Percentiles rank a stretch among this genome's conserved stretches.
phyloP scores from a whole-genome alignment of 768 basidiomycete genomes.

The Trametes villosa region DNA sequence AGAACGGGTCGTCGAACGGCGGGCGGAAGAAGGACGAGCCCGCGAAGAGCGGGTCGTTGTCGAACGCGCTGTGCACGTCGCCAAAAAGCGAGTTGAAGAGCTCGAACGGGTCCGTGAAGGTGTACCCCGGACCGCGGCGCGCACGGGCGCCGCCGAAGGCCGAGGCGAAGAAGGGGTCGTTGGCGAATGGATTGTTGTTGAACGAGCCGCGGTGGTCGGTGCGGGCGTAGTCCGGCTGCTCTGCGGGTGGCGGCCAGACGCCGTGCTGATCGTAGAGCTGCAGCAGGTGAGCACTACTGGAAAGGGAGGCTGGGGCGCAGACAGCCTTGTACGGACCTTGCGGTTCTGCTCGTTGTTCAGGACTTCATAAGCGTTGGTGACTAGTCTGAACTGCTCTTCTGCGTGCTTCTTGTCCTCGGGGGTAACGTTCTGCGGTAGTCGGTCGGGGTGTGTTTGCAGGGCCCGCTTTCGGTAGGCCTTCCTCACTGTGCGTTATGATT shows the following conservation, averaged over 20 bases:
- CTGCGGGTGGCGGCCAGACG: constrained; percentile 66
- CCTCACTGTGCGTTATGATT: constrained; percentile 52
- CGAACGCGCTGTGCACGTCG: constrained; percentile 39
- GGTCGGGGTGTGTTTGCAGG: constrained; percentile 76
- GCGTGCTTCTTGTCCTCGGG: constrained; percentile 59
- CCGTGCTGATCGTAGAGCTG: constrained; percentile 74
- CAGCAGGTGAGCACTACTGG: neutral
- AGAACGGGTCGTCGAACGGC: constrained; percentile 23
- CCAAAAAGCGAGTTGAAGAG: constrained; percentile 77
- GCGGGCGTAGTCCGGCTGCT: constrained; percentile 22
- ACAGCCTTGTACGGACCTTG: constrained; percentile 40
- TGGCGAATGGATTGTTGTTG: constrained; percentile 39
- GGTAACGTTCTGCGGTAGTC: constrained; percentile 60
- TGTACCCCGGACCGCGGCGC: constrained; percentile 35
- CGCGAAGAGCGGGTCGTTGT: constrained; percentile 41
- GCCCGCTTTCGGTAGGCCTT: constrained; percentile 80
- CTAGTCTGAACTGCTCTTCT: constrained; percentile 66
- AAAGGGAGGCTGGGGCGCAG: no score
- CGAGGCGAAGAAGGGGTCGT: constrained; percentile 47
- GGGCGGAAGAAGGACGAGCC: constrained; percentile 17
- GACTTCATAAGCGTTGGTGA: constrained; percentile 81
- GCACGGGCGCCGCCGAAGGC: constrained; percentile 39
- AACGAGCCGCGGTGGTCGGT: constrained; percentile 9
- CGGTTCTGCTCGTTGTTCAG: constrained; percentile 65
- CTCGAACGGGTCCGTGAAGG: constrained; percentile 75